Percentiles rank a stretch among this genome's conserved stretches.
Evolutionary conservation across 331 rosid genomes (phyloP).

Genomic region (Erythrophleum ivorense): DNA sequence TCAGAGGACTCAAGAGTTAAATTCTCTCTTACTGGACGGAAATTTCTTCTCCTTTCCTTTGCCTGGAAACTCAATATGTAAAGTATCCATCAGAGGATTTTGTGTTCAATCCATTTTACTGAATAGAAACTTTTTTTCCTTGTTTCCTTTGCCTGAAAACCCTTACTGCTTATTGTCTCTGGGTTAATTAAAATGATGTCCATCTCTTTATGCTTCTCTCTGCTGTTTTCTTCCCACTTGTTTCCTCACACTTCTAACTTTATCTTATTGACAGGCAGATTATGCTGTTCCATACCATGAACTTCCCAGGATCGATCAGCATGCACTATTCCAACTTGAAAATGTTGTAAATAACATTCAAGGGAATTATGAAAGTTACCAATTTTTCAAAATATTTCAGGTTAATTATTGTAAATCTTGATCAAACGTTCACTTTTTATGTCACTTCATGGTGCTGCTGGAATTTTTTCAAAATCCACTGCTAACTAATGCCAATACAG

Average conservation of each 20-base stretch:
- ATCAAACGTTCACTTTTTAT: conserved; percentile 16
- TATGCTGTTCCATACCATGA: conserved; percentile 66
- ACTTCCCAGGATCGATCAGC: conserved; percentile 93
- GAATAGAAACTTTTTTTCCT: background rate
- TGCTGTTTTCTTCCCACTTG: background rate
- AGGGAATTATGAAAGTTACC: conserved; percentile 88
- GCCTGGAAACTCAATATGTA: conserved; percentile 41
- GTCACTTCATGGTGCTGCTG: conserved; percentile 7
- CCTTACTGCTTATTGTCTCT: conserved; percentile 23
- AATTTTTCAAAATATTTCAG: conserved; percentile 97
- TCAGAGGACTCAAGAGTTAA: conserved; percentile 16
- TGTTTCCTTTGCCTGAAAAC: conserved; percentile 8
- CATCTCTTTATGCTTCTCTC: conserved; percentile 22
- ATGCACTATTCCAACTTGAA: conserved; percentile 93
- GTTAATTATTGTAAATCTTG: conserved; percentile 45
- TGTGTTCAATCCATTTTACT: conserved; percentile 4
- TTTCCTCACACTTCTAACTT: conserved; percentile 28
- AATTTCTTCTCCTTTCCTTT: conserved; percentile 3
- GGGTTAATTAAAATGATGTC: conserved; percentile 11
- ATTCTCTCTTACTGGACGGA: conserved; percentile 9
- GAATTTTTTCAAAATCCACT: background rate
- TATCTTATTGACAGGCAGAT: conserved; percentile 65
- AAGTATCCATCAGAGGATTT: conserved; percentile 1
- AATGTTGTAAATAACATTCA: conserved; percentile 70
- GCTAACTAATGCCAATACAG: conserved; percentile 12